Percentiles rank a stretch among this genome's conserved stretches.
Evolutionary conservation across 2,329 filamentous ascomycete species (phyloP).

Genomic region (Fusarium penzigii): DNA sequence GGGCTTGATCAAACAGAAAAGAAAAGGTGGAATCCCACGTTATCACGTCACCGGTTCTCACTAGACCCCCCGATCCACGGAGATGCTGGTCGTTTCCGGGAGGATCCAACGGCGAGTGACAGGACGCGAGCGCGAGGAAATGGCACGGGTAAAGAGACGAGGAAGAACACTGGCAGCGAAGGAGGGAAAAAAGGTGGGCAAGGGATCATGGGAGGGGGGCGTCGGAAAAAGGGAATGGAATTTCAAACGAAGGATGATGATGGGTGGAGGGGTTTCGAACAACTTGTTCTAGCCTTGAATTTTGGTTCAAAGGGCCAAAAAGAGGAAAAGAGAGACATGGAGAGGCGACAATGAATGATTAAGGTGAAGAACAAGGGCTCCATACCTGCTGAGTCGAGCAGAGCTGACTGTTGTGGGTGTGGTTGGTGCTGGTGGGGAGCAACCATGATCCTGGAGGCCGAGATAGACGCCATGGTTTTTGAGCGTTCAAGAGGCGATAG

Average conservation of each 20-base stretch:
- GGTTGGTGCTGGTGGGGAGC: slow-evolving; percentile 27
- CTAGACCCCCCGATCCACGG: slow-evolving; percentile 18
- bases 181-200: slow-evolving; percentile 7
- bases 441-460: slow-evolving; percentile 23
- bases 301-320: too few species aligned
- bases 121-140: slow-evolving; percentile 16
- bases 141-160: not conserved
- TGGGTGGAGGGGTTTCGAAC: not conserved
- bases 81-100: slow-evolving; percentile 23
- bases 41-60: slow-evolving; percentile 21
- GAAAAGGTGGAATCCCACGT: slow-evolving; percentile 21
- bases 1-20: not conserved
- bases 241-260: not conserved
- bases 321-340: too few species aligned
- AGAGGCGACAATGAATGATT: slow-evolving; percentile 16
- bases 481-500: slow-evolving; percentile 6
- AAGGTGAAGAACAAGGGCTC: slow-evolving; percentile 11
- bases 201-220: slow-evolving; percentile 5
- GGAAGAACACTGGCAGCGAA: slow-evolving; percentile 7
- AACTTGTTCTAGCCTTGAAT: too few species aligned
- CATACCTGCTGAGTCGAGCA: slow-evolving; percentile 29
- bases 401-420: slow-evolving; percentile 18
- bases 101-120: slow-evolving; percentile 10
- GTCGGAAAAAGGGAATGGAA: not conserved
- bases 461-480: slow-evolving; percentile 26